A percentile compares a stretch with the other conserved stretches of the same genome.
Evolutionary conservation across 139 green algal genomes (phyloP).

Genomic region (Micromonas commoda): DNA sequence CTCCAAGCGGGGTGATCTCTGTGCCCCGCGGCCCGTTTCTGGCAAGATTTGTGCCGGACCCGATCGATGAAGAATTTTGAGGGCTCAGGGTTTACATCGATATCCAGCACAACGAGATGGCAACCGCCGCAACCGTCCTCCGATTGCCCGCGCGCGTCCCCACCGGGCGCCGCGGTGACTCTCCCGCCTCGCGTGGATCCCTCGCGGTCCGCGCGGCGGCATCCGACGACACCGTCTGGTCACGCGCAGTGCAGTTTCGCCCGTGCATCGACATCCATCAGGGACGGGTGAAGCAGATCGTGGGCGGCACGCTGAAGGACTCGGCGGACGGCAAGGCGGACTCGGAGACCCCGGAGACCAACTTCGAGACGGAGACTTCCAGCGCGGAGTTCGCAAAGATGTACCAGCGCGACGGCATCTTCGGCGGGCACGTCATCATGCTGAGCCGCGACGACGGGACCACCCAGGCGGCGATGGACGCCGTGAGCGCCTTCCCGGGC

Average conservation of each 20-base stretch:
- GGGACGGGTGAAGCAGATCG: slow-evolving; percentile 99
- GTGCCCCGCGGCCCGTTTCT: too few relatives aligned
- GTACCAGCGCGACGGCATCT: slow-evolving; percentile 71
- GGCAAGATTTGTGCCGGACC: too few relatives aligned
- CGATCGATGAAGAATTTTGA: background rate
- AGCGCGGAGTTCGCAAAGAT: slow-evolving; percentile 75
- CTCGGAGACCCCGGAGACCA: slow-evolving; percentile 62
- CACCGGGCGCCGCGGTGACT: too few relatives aligned
- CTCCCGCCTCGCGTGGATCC: too few relatives aligned
- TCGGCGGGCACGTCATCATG: slow-evolving; percentile 97
- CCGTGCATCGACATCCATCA: slow-evolving; percentile 99
- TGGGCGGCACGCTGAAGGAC: slow-evolving; percentile 86
- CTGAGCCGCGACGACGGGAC: slow-evolving; percentile 56
- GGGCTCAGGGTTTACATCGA: background rate
- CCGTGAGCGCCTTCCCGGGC: slow-evolving; percentile 70
- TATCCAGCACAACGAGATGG: too few relatives aligned
- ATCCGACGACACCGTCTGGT: background rate
- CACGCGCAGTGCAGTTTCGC: slow-evolving; percentile 60
- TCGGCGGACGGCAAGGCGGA: slow-evolving; percentile 39
- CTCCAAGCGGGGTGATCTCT: too few relatives aligned
- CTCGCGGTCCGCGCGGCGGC: too few relatives aligned
- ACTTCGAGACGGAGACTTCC: slow-evolving; percentile 86
- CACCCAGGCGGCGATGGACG: slow-evolving; percentile 61
- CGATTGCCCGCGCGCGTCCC: too few relatives aligned
- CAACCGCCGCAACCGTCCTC: too few relatives aligned